Evolutionary conservation across 768 basidiomycete genomes (phyloP).

Genomic region (Agaricus sinodeliciosus): DNA sequence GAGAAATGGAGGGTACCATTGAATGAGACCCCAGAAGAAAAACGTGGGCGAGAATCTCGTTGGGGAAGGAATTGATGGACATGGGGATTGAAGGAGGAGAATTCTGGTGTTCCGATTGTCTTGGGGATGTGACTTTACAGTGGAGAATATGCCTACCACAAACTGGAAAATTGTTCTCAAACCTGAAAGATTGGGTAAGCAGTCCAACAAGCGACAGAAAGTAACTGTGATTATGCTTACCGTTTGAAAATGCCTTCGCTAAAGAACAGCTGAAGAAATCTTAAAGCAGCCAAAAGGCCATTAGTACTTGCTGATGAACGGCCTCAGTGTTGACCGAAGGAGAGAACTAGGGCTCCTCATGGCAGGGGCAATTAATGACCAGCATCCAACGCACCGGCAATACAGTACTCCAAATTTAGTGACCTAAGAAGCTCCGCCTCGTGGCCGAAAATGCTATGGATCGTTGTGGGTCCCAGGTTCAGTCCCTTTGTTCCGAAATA

Average conservation of each 20-base stretch:
- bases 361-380: background rate
- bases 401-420: background rate
- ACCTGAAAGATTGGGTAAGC: background rate
- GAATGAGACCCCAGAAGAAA: slow-evolving; percentile 21
- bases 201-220: no score
- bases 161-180: background rate
- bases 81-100: background rate
- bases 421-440: background rate
- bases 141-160: background rate
- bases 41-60: slow-evolving; percentile 29
- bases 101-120: background rate
- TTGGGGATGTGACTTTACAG: background rate
- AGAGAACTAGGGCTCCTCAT: background rate
- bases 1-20: slow-evolving; percentile 10
- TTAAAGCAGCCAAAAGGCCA: no score
- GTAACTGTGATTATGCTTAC: no score
- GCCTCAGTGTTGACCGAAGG: background rate
- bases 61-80: slow-evolving; percentile 22
- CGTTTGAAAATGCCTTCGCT: no score
- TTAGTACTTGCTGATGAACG: no score
- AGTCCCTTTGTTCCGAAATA: background rate
- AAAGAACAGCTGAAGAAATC: no score
- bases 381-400: background rate
- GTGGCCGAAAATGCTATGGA: background rate
- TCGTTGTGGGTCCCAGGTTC: slow-evolving; percentile 5